Base-by-base conservation (phyloP, 805 yeast genomes). In the Torulaspora gathmanii region DNA sequence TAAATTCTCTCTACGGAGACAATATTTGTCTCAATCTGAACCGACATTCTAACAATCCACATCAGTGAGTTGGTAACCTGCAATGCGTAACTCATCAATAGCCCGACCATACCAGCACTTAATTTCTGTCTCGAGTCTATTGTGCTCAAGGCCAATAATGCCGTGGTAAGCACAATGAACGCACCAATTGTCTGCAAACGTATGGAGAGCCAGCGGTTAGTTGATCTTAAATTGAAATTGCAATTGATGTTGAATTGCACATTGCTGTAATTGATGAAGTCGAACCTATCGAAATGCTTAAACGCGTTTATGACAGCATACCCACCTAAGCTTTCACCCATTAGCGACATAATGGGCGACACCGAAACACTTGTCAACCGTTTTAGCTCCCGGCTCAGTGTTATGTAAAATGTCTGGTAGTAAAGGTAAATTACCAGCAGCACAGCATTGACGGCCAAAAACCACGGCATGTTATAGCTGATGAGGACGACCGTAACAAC, bases 321-420 rank as follows among this genome's bases (percentile, higher is more conserved):
- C 10, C 96, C 96, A 26, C 74, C 75, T 39, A 89, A 67, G 2
- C 89, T 80, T 58, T 89, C 96, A 59, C 86, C 90, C 51, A 89
- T 73, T 53, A 84, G 88, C 0, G 95, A 84, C 69, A 77, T 84
- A 13, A 87, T 79, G 2, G 96, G 96, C 45, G 86, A 78, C 56
- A 78, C 74, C 4, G 91, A 74, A 17, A 80, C 72, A 42, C 85
- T 79, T 37, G 77, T 79, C 41, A 87, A 69, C 56, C 96, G 75
- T 60, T 85, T 86, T 55, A 88, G 70, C 60, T 88, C 95, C 56
- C 96, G 75, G 7, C 89, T 77, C 1, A 87, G 74, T 3, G 79
- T 71, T 50, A 82, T 74, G 62, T 84, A 89, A 63, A 73, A 83
- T 39, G 70, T 69, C 63, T 87, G 95, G 60, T 82, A 85, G 62